Evolutionary conservation across 352 stramenopile genomes (phyloP).

Genomic region (Phytophthora multivora): DNA sequence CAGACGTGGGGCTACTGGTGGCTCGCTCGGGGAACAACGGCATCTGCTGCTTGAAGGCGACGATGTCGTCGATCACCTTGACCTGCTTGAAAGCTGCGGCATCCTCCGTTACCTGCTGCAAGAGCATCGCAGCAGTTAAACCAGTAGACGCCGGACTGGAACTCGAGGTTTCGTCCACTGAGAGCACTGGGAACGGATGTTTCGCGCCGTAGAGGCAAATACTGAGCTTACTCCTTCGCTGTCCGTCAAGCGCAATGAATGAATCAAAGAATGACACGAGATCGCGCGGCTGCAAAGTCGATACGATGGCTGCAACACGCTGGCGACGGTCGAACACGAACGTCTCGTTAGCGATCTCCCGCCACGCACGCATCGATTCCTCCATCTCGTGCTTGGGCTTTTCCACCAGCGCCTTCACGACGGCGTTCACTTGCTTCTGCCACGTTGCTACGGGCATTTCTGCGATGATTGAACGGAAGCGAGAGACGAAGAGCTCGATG

Average conservation of each 20-base stretch:
- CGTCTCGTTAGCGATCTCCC: constrained; percentile 64
- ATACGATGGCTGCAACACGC: constrained; percentile 56
- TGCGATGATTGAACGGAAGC: constrained; percentile 47
- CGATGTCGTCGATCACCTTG: constrained; percentile 51
- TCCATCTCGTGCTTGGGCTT: constrained; percentile 77
- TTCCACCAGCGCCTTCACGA: constrained; percentile 62
- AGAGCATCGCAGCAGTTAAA: constrained; percentile 41
- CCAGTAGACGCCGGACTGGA: constrained; percentile 15
- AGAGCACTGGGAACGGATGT: constrained; percentile 48
- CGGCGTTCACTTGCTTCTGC: constrained; percentile 64
- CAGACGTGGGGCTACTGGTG: constrained; percentile 11
- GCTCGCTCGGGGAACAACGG: constrained; percentile 66
- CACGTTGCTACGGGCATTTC: constrained; percentile 40
- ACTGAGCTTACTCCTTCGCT: constrained; percentile 56
- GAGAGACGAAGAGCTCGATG: constrained; percentile 71
- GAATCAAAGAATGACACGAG: constrained; percentile 69
- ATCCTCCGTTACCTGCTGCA: constrained; percentile 25
- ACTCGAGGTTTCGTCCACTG: neutral
- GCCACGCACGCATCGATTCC: constrained; percentile 66
- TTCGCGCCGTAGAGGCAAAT: constrained; percentile 56
- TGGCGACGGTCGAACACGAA: constrained; percentile 73
- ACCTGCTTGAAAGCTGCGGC: constrained; percentile 2
- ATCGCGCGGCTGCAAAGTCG: constrained; percentile 47
- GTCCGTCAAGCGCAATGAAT: constrained; percentile 42
- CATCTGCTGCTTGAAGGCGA: constrained; percentile 69